Evolutionary conservation across 1,284 basidiomycete species (phyloP), one percentile per base, ranked within the genome.

Genomic region (Ganoderma resinaceum): DNA sequence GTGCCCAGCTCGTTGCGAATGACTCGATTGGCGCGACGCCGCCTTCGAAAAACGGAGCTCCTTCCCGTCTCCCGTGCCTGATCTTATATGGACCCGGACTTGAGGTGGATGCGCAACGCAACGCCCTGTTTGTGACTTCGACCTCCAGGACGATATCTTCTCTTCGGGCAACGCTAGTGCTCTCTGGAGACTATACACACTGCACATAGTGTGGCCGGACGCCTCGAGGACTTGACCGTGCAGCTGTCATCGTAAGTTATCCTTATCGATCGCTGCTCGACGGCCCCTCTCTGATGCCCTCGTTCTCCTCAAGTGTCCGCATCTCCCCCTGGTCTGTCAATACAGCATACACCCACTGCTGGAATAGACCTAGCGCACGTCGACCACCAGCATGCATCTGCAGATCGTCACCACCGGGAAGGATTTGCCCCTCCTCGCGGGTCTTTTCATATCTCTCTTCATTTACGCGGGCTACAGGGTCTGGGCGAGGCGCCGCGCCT

Each of bases 381-480:
- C 49, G 9, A 29, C 20, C 8, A 23, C 43, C 43, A 23, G 4
- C 20, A 58, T 58, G 55, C 33, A 58, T 58, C 55, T 37, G 33
- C 55, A 58, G 55, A 58, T n/a, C 55, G n/a, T 58, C 55, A n/a
- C 33, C 40, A 43, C 62, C 61, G 49, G 55, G 63, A 61, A 55
- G 18, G 31, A 55, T 20, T n/a, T 37, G 55, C 33, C 55, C 14
- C 38, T 38, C 20, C 12, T 66, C 57, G 55, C 35, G 7, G 63
- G 63, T 1, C 59, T 55, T 12, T 55, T 60, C 38, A 33, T 70
- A 35, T 53, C 63, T 16, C 11, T 62, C 12, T 37, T 63, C 43
- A 20, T 69, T 1, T 53, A 65, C 31, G 61, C 57, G 1, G 46
- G 40, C 9, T 58, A 62, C 9, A 55, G 70, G 14, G 38, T 46